Conservation (phyloP, 768 basidiomycete species). For the Crucibulum laeve region DNA sequence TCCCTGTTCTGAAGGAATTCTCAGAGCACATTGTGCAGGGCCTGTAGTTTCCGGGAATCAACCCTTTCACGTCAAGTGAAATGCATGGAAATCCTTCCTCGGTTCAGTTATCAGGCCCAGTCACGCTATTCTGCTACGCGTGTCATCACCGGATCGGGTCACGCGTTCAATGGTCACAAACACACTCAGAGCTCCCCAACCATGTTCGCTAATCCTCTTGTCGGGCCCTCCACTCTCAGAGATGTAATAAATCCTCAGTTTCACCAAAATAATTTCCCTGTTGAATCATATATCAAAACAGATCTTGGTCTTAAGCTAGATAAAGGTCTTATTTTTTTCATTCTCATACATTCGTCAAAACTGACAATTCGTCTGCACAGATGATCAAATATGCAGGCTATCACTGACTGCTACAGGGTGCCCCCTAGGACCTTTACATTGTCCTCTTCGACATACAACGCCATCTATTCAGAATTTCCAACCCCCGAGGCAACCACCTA, state of each 20-base stretch:
- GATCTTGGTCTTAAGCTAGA: constrained; percentile 87
- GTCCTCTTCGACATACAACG: constrained; percentile 87
- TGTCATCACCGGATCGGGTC: too few species aligned
- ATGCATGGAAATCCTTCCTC: too few species aligned
- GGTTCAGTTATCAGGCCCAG: too few species aligned
- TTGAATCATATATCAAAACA: constrained; percentile 76
- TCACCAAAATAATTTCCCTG: constrained; percentile 87
- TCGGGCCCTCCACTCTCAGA: constrained; percentile 51
- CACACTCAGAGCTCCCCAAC: too few species aligned
- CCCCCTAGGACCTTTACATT: constrained; percentile 87
- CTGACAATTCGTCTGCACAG: constrained; percentile 32
- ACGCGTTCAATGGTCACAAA: too few species aligned
- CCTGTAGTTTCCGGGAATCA: too few species aligned
- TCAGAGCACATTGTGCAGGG: too few species aligned
- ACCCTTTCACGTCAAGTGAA: too few species aligned
- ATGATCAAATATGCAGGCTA: constrained; percentile 91
- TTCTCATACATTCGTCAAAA: not conserved
- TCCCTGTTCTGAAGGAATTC: not conserved
- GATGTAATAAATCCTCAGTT: constrained; percentile 87
- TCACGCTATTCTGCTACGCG: too few species aligned
- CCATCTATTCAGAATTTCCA: constrained; percentile 90
- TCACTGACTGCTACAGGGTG: constrained; percentile 79
- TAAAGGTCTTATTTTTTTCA: constrained; percentile 58
- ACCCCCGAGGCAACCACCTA: constrained; percentile 76
- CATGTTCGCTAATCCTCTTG: constrained; percentile 43